A percentile compares a stretch with the other conserved stretches of the same genome.
phyloP scores from a whole-genome alignment of 164 flowering plant species.

The Echeveria elegans region DNA sequence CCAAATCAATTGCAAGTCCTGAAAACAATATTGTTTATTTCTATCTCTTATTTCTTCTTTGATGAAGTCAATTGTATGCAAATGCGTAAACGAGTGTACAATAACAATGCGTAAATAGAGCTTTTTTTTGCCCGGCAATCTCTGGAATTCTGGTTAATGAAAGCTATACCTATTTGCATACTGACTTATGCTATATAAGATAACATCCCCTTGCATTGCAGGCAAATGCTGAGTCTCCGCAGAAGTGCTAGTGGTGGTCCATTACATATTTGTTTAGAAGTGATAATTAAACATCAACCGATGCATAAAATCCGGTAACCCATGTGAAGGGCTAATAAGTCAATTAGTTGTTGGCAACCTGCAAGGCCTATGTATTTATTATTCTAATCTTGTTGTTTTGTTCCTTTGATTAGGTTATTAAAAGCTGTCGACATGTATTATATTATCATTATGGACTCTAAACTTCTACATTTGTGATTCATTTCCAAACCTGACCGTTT shows the following conservation, averaged over 20 bases:
- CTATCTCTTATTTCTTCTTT: neutral
- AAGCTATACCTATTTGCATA: neutral
- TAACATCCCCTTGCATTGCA: neutral
- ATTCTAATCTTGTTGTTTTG: neutral
- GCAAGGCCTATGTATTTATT: neutral
- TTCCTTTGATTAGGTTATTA: neutral
- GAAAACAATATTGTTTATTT: neutral
- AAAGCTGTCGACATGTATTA: neutral
- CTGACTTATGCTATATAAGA: neutral
- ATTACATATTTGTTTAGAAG: neutral
- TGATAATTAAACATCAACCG: neutral
- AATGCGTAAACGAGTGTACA: constrained; percentile 11
- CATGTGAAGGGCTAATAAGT: neutral
- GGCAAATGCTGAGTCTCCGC: no score
- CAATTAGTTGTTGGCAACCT: neutral
- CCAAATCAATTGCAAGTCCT: neutral
- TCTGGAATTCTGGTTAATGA: neutral
- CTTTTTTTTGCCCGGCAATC: neutral
- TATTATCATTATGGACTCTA: neutral
- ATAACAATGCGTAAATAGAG: neutral
- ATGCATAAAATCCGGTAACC: neutral
- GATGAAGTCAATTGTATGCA: constrained; percentile 6
- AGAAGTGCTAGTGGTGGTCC: neutral
- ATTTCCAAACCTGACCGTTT: neutral
- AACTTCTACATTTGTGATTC: neutral